These are phyloP conservation scores for Thalassiosira oceanica DNA, from an alignment of 352 stramenopile species.

Conservation along the genomic window DNA sequence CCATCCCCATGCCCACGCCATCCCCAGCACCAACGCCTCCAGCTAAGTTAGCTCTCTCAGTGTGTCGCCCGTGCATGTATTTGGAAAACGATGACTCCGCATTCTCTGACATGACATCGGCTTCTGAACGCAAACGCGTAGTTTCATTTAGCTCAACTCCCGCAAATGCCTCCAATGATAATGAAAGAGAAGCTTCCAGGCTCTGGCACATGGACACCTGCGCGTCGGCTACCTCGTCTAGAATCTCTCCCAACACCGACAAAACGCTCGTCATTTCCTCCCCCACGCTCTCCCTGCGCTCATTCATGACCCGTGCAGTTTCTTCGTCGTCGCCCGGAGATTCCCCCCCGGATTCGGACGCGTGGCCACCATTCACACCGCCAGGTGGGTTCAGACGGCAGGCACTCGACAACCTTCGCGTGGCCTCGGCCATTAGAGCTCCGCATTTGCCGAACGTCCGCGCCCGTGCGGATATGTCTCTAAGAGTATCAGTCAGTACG, in stretches of 20 bases:
- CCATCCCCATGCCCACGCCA: constrained; percentile 4
- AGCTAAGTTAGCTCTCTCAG: constrained; percentile 37
- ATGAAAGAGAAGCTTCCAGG: constrained; percentile 65
- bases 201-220: constrained; percentile 71
- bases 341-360: constrained; percentile 19
- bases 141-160: constrained; percentile 59
- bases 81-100: constrained; percentile 63
- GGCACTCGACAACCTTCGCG: constrained; percentile 52
- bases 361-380: neutral
- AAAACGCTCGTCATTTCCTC: constrained; percentile 70
- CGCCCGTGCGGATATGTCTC: constrained; percentile 67
- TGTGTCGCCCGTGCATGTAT: constrained; percentile 70
- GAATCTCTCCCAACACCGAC: constrained; percentile 57
- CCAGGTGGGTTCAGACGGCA: constrained; percentile 55
- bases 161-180: constrained; percentile 63
- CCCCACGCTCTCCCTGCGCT: constrained; percentile 56
- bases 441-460: constrained; percentile 76
- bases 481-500: constrained; percentile 63
- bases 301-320: constrained; percentile 29
- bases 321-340: constrained; percentile 11
- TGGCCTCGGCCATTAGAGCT: constrained; percentile 73
- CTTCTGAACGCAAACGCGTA: constrained; percentile 51
- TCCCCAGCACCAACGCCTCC: constrained; percentile 10
- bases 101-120: constrained; percentile 61
- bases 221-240: constrained; percentile 73